phyloP scores from a whole-genome alignment of 306 rosid genomes.

The Fragaria iinumae region DNA sequence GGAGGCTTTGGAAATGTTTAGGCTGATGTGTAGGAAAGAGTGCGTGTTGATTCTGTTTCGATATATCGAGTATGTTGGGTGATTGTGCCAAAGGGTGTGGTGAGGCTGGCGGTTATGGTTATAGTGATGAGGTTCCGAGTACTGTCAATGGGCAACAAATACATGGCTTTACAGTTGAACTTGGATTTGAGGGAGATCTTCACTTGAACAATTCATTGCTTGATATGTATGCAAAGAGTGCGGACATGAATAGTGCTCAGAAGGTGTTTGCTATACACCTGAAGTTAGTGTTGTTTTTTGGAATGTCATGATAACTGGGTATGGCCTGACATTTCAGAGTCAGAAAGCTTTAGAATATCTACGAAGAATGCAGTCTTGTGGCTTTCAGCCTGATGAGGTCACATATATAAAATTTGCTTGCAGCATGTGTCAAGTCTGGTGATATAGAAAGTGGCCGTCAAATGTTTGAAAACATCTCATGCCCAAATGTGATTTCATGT shows the following conservation, averaged over 20 bases:
- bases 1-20: slow-evolving; percentile 33
- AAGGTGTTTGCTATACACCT: slow-evolving; percentile 47
- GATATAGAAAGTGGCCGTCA: too few relatives aligned
- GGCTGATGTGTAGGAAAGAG: slow-evolving; percentile 56
- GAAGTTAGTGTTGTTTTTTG: slow-evolving; percentile 57
- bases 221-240: slow-evolving; percentile 64
- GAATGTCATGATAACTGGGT: slow-evolving; percentile 73
- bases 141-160: slow-evolving; percentile 47
- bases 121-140: slow-evolving; percentile 7
- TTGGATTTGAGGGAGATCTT: slow-evolving; percentile 61
- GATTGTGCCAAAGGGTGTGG: slow-evolving; percentile 46
- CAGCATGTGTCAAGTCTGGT: too few relatives aligned
- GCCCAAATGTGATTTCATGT: too few relatives aligned
- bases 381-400: too few relatives aligned
- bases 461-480: too few relatives aligned
- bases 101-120: slow-evolving; percentile 31
- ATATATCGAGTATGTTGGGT: slow-evolving; percentile 56
- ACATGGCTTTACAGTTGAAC: slow-evolving; percentile 54
- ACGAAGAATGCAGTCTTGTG: too few relatives aligned
- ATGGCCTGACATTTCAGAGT: slow-evolving; percentile 47
- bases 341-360: too few relatives aligned
- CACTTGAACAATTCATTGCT: slow-evolving; percentile 72
- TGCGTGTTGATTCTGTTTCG: slow-evolving; percentile 58
- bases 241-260: slow-evolving; percentile 58
- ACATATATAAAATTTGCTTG: too few relatives aligned